Evolutionary conservation across 768 basidiomycete species (phyloP).

Genomic region (Chlorophyllum brunneum): DNA sequence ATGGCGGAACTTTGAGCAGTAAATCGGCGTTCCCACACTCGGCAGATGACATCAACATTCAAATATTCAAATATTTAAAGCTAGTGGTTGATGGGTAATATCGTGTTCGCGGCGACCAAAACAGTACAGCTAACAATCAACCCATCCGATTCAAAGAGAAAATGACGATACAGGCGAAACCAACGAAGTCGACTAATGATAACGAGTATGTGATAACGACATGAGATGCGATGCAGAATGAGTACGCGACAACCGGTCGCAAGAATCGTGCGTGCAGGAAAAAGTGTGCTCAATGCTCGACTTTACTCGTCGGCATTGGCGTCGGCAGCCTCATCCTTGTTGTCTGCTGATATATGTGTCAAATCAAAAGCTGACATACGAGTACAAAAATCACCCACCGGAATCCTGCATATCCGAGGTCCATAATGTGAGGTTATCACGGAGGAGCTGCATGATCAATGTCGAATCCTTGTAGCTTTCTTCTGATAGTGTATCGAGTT

Average conservation of each 20-base stretch:
- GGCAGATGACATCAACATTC: background rate
- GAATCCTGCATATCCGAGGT: constrained; percentile 97
- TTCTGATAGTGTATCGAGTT: constrained; percentile 97
- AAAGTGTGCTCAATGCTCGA: background rate
- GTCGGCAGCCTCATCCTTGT: constrained; percentile 65
- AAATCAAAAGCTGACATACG: constrained; percentile 6
- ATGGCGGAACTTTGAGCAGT: background rate
- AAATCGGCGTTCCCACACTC: constrained; percentile 20
- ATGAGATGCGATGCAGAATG: constrained; percentile 11
- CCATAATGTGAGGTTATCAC: constrained; percentile 98
- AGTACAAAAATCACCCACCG: constrained; percentile 42
- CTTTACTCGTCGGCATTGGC: constrained; percentile 64
- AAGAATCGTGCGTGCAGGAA: background rate
- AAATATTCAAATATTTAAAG: background rate
- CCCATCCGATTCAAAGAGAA: constrained; percentile 10
- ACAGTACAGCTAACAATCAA: background rate
- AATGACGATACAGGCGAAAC: constrained; percentile 8
- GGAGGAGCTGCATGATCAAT: constrained; percentile 92
- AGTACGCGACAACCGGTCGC: constrained; percentile 7
- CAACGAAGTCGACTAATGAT: constrained; percentile 10
- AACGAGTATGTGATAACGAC: constrained; percentile 11
- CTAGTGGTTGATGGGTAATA: background rate
- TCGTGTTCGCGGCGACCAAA: background rate
- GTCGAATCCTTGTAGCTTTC: constrained; percentile 99
- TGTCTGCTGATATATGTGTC: constrained; percentile 42